Conservation (phyloP, 2,329 filamentous ascomycete species). For the Pseudocercospora crystallina region DNA sequence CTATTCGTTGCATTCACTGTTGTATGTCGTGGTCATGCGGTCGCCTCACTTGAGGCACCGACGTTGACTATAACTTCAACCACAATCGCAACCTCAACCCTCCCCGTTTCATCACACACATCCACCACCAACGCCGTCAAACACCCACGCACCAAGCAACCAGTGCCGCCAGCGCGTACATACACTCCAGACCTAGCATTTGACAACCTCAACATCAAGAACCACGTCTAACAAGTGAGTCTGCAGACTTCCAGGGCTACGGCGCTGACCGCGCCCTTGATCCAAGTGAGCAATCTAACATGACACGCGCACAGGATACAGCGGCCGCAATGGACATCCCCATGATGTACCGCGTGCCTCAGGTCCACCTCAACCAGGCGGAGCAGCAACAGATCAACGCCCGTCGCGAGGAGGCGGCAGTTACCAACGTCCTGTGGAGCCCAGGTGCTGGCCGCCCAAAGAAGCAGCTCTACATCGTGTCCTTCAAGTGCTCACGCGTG, state of each 20-base stretch:
- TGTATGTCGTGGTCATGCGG: no score
- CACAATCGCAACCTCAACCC: not conserved
- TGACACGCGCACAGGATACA: constrained; percentile 15
- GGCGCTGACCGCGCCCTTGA: constrained; percentile 14
- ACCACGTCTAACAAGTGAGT: constrained; percentile 16
- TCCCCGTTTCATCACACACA: constrained; percentile 2
- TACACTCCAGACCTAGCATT: constrained; percentile 1
- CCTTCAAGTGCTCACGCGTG: constrained; percentile 93
- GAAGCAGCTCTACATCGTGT: constrained; percentile 77
- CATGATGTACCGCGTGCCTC: constrained; percentile 31
- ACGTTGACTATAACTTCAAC: no score
- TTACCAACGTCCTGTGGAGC: constrained; percentile 30
- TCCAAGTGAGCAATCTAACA: constrained; percentile 9
- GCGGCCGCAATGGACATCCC: constrained; percentile 26
- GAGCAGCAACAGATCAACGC: constrained; percentile 26
- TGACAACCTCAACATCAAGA: not conserved
- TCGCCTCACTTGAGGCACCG: no score
- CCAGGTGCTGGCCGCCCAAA: constrained; percentile 38
- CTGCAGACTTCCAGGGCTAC: constrained; percentile 20
- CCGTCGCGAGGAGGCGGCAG: constrained; percentile 25
- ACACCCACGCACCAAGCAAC: not conserved
- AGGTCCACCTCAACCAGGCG: constrained; percentile 26
- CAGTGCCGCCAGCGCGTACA: not conserved
- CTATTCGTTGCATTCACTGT: no score
- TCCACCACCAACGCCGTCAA: constrained; percentile 1